Evolutionary conservation across 352 stramenopile genomes (phyloP), one percentile per base, ranked within the genome.

Genomic region (Chrysophaeum taylorii): DNA sequence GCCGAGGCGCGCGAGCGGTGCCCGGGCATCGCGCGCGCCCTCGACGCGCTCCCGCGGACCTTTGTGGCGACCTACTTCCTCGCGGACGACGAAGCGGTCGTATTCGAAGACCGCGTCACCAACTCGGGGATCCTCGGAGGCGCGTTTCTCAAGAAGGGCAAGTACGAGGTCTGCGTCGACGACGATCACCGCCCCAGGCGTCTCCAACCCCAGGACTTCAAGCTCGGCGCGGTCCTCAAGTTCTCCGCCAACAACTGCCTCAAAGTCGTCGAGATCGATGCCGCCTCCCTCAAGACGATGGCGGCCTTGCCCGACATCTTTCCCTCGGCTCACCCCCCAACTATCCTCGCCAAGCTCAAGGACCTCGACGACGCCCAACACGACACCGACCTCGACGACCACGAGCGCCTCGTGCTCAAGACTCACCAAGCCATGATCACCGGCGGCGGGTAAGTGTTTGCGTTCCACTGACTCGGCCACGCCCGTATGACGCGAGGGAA

Each of bases 21-120:
- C n/a, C n/a, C n/a, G n/a, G n/a, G n/a, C n/a, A n/a, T n/a, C n/a
- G n/a, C n/a, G n/a, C n/a, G n/a, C n/a, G n/a, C n/a, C n/a, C n/a
- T n/a, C n/a, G n/a, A n/a, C n/a, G 61, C 42, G 39, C 1, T 7
- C 31, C 23, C 25, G 38, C 81, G 85, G 7, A 76, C 82, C 62
- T 92, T 92, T 69, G 80, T 91, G 15, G 63, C 92, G 63, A 89
- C 84, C 36, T 90, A 83, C 68, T 91, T 82, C 72, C 75, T 91
- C 35, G 82, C 84, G 35, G 84, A 92, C 68, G 84, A 88, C 57
- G 90, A 85, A 39, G 70, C 91, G 18, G 71, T 80, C 2, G 81
- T 92, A 14, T 91, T 86, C 68, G 85, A 92, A 64, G 84, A 85
- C 18, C 79, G 73, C 23, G 73, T 88, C 14, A 71, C 76, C 41